A percentile compares a stretch with the other conserved stretches of the same genome.
Conservation (phyloP, 1,284 basidiomycete genomes). For the Microbotryum lychnidis-dioicae region DNA sequence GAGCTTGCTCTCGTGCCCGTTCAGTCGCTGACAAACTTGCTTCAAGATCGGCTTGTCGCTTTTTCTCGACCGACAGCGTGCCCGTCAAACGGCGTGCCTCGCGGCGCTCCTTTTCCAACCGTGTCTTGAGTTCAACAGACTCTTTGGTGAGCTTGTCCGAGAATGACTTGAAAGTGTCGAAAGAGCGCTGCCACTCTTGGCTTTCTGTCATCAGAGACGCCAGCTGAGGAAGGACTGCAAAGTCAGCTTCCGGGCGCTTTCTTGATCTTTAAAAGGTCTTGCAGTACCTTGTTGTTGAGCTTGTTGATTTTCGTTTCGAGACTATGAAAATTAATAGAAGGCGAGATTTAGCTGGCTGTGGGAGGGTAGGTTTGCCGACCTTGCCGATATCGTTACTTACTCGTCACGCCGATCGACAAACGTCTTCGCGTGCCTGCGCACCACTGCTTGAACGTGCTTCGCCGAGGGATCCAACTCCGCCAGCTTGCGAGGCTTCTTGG, state of each 20-base stretch:
- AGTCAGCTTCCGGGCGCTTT: too few relatives aligned
- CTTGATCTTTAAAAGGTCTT: too few relatives aligned
- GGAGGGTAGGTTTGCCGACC: too few relatives aligned
- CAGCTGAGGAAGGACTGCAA: background rate
- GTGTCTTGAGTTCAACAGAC: slow-evolving; percentile 23
- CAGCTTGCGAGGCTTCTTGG: slow-evolving; percentile 20
- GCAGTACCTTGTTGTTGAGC: slow-evolving; percentile 3
- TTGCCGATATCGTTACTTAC: too few relatives aligned
- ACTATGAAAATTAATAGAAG: too few relatives aligned
- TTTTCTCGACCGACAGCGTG: slow-evolving; percentile 8
- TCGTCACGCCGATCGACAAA: too few relatives aligned
- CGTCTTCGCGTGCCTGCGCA: slow-evolving; percentile 20
- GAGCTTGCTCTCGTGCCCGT: slow-evolving; percentile 17
- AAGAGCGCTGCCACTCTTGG: slow-evolving; percentile 10
- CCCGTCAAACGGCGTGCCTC: slow-evolving; percentile 25
- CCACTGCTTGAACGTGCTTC: slow-evolving; percentile 29
- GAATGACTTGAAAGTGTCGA: slow-evolving; percentile 20
- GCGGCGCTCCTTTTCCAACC: slow-evolving; percentile 30
- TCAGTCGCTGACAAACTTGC: slow-evolving; percentile 14
- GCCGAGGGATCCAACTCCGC: slow-evolving; percentile 21
- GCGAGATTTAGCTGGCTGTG: too few relatives aligned
- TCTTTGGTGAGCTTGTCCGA: slow-evolving; percentile 31
- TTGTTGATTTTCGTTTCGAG: slow-evolving; percentile 9
- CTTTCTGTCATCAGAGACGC: slow-evolving; percentile 17
- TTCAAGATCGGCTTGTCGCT: slow-evolving; percentile 6